phyloP scores from a whole-genome alignment of 257 asterid genomes.

The Craterostigma plantagineum region DNA sequence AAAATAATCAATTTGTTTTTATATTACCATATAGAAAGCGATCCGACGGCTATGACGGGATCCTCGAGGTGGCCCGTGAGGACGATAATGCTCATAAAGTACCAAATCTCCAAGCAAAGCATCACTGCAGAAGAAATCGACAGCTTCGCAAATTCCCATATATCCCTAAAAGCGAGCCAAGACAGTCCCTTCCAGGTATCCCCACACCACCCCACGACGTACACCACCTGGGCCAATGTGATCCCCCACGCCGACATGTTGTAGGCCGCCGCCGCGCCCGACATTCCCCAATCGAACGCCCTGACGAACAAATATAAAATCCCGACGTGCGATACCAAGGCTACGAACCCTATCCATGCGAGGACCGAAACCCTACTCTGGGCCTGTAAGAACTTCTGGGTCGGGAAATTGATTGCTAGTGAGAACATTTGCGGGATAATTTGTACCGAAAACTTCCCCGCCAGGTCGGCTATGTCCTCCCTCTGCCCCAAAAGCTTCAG shows the following conservation, averaged over 20 bases:
- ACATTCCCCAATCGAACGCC: constrained; percentile 60
- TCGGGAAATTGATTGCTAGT: constrained; percentile 70
- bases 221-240: constrained; percentile 56
- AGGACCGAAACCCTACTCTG: constrained; percentile 61
- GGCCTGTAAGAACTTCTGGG: constrained; percentile 84
- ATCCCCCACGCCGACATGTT: constrained; percentile 66
- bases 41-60: constrained; percentile 81
- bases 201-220: constrained; percentile 63
- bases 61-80: constrained; percentile 82
- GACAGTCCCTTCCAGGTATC: constrained; percentile 81
- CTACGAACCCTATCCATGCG: constrained; percentile 71
- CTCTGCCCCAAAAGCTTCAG: constrained; percentile 60
- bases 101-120: constrained; percentile 98
- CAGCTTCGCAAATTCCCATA: constrained; percentile 55
- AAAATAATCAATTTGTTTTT: no score
- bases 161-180: constrained; percentile 57
- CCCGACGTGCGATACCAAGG: constrained; percentile 31
- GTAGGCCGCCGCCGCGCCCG: constrained; percentile 89
- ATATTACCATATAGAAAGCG: constrained; percentile 83
- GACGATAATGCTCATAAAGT: constrained; percentile 89
- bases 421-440: constrained; percentile 89
- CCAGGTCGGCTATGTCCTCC: constrained; percentile 64
- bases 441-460: constrained; percentile 50
- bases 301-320: constrained; percentile 34
- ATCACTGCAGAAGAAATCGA: constrained; percentile 75